Percentiles rank a stretch among this genome's conserved stretches.
Evolutionary conservation across 1,284 basidiomycete species (phyloP).

Genomic region (Tremellales sp.): DNA sequence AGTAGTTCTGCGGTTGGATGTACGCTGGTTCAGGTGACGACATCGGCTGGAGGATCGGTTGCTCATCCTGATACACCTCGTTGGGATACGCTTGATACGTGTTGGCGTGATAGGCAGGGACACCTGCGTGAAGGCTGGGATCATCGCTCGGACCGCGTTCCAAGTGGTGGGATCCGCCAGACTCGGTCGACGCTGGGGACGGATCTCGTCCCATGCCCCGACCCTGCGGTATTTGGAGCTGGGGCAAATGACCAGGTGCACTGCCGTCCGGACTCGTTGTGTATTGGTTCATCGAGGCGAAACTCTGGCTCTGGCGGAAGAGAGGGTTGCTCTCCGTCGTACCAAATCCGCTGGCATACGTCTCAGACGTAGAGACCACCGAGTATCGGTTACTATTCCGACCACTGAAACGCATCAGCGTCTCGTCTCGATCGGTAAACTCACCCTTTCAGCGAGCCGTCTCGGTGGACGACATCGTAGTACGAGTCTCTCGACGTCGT

Average conservation of each 20-base stretch:
- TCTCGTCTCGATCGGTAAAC: slow-evolving; percentile 29
- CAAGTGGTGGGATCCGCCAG: slow-evolving; percentile 21
- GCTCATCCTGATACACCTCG: slow-evolving; percentile 50
- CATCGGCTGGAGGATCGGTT: slow-evolving; percentile 51
- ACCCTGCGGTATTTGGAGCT: slow-evolving; percentile 34
- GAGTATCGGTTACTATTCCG: slow-evolving; percentile 60
- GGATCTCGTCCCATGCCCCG: slow-evolving; percentile 36
- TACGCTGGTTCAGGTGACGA: slow-evolving; percentile 25
- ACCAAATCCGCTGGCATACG: slow-evolving; percentile 50
- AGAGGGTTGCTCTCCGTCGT: slow-evolving; percentile 44
- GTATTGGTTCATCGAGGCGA: slow-evolving; percentile 49
- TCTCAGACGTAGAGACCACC: slow-evolving; percentile 68
- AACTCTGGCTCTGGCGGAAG: slow-evolving; percentile 39
- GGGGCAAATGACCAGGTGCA: no score
- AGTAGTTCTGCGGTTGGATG: slow-evolving; percentile 29
- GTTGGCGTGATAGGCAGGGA: slow-evolving; percentile 10
- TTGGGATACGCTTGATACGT: slow-evolving; percentile 18
- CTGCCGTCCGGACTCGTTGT: slow-evolving; percentile 61
- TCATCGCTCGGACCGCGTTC: slow-evolving; percentile 26
- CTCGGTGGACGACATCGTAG: slow-evolving; percentile 41
- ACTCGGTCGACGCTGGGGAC: slow-evolving; percentile 41
- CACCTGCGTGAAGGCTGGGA: slow-evolving; percentile 14
- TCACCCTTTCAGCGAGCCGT: slow-evolving; percentile 58
- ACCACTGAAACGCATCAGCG: slow-evolving; percentile 6
- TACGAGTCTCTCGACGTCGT: slow-evolving; percentile 74